Evolutionary conservation across 257 asterid genomes (phyloP).

Genomic region (Scutellaria barbata): DNA sequence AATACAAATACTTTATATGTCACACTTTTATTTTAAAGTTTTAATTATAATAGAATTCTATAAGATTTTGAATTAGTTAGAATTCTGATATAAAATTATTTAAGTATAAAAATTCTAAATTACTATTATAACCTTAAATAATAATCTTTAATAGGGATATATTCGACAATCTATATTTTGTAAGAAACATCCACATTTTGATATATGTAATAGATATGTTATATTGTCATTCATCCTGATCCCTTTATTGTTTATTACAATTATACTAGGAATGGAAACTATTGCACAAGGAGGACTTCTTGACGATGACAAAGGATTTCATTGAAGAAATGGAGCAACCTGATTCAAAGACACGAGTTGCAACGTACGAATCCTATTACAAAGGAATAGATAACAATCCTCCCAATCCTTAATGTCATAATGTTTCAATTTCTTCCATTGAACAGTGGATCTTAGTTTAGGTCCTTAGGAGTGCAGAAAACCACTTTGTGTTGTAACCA

Average conservation of each 20-base stretch:
- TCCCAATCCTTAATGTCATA: conserved; percentile 26
- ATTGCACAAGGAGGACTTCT: conserved; percentile 63
- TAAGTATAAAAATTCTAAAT: no score
- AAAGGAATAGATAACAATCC: conserved; percentile 40
- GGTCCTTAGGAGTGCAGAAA: background rate
- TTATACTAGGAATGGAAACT: conserved; percentile 66
- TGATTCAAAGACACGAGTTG: conserved; percentile 59
- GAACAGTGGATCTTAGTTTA: conserved; percentile 20
- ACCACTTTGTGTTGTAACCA: background rate
- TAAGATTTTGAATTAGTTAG: no score
- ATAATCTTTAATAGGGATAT: no score
- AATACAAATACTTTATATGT: no score
- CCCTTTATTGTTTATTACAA: background rate
- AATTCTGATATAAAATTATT: no score
- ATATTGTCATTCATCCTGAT: conserved; percentile 8
- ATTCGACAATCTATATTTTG: no score
- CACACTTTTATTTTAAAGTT: no score
- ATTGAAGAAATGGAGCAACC: conserved; percentile 60
- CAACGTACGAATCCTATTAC: conserved; percentile 51
- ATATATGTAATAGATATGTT: no score
- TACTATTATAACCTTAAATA: no score
- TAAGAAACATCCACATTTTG: no score
- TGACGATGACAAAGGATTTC: conserved; percentile 63
- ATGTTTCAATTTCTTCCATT: conserved; percentile 18
- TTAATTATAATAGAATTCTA: no score